Percentiles rank a stretch among this genome's conserved stretches.
Conservation (phyloP, 2,329 filamentous ascomycete species). For the Cadophora malorum region DNA sequence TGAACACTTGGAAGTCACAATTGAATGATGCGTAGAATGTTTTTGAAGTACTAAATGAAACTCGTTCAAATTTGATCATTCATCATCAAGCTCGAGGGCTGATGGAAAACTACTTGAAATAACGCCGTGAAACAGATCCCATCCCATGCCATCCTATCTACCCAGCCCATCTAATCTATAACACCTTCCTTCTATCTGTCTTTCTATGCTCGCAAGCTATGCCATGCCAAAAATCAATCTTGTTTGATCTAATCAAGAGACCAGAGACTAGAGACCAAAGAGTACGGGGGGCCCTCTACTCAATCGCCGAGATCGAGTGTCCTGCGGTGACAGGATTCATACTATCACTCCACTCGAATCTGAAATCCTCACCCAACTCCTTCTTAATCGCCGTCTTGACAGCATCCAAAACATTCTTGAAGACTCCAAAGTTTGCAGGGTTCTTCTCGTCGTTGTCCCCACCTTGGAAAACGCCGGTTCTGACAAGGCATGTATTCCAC, state of each 20-base stretch:
- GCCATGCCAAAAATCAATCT: neutral
- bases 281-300: conserved; percentile 49
- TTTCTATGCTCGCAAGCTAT: conserved; percentile 17
- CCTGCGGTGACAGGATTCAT: conserved; percentile 71
- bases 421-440: conserved; percentile 79
- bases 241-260: too few species aligned
- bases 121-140: neutral
- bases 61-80: neutral
- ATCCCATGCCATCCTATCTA: neutral
- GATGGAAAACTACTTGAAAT: neutral
- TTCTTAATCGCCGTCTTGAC: conserved; percentile 71
- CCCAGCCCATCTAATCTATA: conserved; percentile 5
- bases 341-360: conserved; percentile 73
- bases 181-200: conserved; percentile 9
- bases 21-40: too few species aligned
- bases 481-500: conserved; percentile 81
- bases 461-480: conserved; percentile 80
- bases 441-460: conserved; percentile 78
- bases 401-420: conserved; percentile 74
- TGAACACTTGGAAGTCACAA: too few species aligned
- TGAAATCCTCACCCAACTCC: conserved; percentile 76
- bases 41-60: neutral
- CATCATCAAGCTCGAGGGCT: conserved; percentile 21
- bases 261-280: too few species aligned
- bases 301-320: conserved; percentile 59